A percentile compares a stretch with the other conserved stretches of the same genome.
These are phyloP conservation scores for Gaeumannomyces sp. DNA, from an alignment of 2,329 filamentous ascomycete species.

Conservation along the genomic window DNA sequence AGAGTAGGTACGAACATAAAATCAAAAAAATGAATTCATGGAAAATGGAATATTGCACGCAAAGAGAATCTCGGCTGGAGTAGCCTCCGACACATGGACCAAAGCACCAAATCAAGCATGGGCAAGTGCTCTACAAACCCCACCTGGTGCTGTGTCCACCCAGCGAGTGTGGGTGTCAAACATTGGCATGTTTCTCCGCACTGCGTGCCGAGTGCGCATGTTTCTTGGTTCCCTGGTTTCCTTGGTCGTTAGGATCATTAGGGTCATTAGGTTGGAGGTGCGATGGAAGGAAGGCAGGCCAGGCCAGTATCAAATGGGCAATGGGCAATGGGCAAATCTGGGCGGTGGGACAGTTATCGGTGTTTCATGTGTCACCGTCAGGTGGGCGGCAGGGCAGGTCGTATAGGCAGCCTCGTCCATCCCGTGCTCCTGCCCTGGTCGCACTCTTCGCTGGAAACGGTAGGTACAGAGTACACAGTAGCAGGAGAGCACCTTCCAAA, in stretches of 20 bases:
- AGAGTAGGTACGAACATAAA: too few species aligned
- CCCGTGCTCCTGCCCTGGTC: too few species aligned
- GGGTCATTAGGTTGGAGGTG: neutral
- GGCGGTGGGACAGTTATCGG: neutral
- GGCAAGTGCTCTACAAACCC: too few species aligned
- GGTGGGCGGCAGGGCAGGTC: neutral
- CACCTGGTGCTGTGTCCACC: too few species aligned
- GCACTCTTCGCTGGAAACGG: too few species aligned
- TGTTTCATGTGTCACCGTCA: neutral
- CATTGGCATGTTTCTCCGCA: conserved; percentile 1
- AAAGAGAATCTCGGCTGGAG: neutral
- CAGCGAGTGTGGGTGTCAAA: neutral
- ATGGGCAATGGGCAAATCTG: too few species aligned
- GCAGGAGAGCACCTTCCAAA: neutral
- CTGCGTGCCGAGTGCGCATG: too few species aligned
- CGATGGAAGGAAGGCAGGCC: too few species aligned
- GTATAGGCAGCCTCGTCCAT: too few species aligned
- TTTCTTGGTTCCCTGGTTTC: neutral
- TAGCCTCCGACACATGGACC: neutral
- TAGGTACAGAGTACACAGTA: neutral
- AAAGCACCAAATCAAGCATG: too few species aligned
- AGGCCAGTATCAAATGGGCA: too few species aligned
- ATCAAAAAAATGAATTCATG: too few species aligned
- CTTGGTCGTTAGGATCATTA: neutral
- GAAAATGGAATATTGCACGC: neutral